Percentiles rank a stretch among this genome's conserved stretches.
Evolutionary conservation across 306 rosid species (phyloP).

Genomic region (Corylus avellana): DNA sequence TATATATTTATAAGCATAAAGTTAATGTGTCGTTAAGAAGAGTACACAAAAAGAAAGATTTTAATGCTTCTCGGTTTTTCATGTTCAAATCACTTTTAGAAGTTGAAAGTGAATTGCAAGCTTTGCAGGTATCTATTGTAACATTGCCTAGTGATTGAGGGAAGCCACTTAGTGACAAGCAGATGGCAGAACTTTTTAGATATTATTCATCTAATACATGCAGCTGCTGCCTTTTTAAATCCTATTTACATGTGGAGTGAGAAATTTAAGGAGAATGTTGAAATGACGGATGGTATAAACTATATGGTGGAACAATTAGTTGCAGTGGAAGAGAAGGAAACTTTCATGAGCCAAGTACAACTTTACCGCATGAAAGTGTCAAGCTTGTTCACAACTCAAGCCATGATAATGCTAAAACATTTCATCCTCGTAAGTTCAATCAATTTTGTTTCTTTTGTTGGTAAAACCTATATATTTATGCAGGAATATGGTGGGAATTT

Average conservation of each 20-base stretch:
- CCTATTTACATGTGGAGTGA: too few species aligned
- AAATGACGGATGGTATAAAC: background rate
- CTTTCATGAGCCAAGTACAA: background rate
- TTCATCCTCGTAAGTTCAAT: background rate
- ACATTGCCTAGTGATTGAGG: background rate
- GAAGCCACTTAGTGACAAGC: background rate
- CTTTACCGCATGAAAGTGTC: background rate
- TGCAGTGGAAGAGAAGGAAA: background rate
- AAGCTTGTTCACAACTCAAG: background rate
- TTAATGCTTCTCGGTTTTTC: too few species aligned
- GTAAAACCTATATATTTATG: background rate
- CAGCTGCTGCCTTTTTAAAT: too few species aligned
- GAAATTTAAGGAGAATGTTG: background rate
- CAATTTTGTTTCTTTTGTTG: background rate
- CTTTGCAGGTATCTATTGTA: background rate
- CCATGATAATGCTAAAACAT: background rate
- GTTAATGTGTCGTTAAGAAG: background rate
- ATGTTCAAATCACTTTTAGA: background rate
- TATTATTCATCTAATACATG: too few species aligned
- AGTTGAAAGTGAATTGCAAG: background rate
- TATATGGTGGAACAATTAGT: background rate
- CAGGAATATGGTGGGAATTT: conserved; percentile 1
- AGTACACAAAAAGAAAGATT: background rate
- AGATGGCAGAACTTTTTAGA: background rate
- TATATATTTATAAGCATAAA: background rate